Percentiles rank a stretch among this genome's conserved stretches.
Evolutionary conservation across 495 filamentous ascomycete genomes (phyloP).

Genomic region (Sphaerosporella brunnea): DNA sequence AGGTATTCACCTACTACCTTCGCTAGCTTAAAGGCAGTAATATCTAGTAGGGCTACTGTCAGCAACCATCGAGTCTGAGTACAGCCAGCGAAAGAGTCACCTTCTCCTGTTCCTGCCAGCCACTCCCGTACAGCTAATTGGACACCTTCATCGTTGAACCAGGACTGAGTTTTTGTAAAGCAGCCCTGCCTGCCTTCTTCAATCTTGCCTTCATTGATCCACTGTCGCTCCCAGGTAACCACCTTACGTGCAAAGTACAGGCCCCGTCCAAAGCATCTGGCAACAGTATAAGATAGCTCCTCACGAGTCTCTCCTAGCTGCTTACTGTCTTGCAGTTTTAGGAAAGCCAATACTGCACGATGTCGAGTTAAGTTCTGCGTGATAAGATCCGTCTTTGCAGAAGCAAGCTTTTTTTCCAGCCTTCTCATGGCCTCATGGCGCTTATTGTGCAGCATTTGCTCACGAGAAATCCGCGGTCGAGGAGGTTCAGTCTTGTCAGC

Average conservation of each 20-base stretch:
- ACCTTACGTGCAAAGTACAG: constrained; percentile 4
- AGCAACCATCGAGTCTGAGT: too few species aligned
- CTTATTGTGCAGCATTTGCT: background rate
- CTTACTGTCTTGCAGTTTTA: background rate
- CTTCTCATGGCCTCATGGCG: background rate
- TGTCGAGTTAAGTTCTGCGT: constrained; percentile 1
- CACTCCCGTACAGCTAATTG: constrained; percentile 1
- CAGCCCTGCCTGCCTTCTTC: background rate
- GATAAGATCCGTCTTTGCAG: background rate
- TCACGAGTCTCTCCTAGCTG: background rate
- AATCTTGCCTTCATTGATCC: background rate
- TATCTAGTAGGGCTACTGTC: constrained; percentile 1
- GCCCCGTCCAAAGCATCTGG: background rate
- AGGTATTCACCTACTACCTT: background rate
- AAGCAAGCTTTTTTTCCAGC: background rate
- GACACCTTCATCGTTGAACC: constrained; percentile 7
- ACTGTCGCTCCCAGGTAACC: background rate
- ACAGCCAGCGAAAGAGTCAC: background rate
- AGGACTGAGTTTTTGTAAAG: background rate
- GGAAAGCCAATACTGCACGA: background rate
- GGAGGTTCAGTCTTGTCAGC: too few species aligned
- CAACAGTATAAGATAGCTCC: background rate
- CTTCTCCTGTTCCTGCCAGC: background rate
- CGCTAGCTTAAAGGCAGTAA: background rate
- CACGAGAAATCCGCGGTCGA: background rate